Percentiles rank a stretch among this genome's conserved stretches.
These are phyloP conservation scores for Candida tropicalis DNA, from an alignment of 1,139 yeast species.

Conservation along the genomic window DNA sequence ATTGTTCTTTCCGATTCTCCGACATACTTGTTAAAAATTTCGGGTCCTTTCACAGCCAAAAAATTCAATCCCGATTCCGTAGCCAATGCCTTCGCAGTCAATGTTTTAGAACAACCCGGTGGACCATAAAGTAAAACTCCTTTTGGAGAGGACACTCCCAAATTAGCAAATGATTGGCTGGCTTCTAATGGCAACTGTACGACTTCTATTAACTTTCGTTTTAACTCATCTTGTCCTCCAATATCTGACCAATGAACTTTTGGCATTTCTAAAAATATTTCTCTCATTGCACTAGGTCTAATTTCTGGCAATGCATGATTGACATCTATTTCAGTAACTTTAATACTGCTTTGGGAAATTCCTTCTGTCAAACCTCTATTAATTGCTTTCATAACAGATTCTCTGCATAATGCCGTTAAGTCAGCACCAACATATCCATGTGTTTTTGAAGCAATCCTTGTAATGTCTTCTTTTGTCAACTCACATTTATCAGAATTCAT, in stretches of 20 bases:
- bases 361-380: constrained; percentile 49
- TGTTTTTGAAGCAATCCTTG: constrained; percentile 64
- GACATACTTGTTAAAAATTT: constrained; percentile 88
- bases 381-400: constrained; percentile 84
- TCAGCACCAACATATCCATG: constrained; percentile 78
- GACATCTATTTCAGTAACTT: constrained; percentile 53
- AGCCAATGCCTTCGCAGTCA: constrained; percentile 93
- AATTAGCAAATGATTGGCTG: constrained; percentile 66
- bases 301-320: constrained; percentile 72
- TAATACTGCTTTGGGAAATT: constrained; percentile 27
- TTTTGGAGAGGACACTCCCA: constrained; percentile 90
- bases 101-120: constrained; percentile 94
- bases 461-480: constrained; percentile 55
- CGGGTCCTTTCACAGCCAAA: constrained; percentile 94
- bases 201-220: constrained; percentile 80
- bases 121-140: constrained; percentile 93
- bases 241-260: constrained; percentile 92
- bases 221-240: constrained; percentile 89
- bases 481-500: constrained; percentile 62
- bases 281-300: constrained; percentile 96
- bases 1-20: constrained; percentile 93
- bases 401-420: constrained; percentile 81
- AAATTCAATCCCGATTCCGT: constrained; percentile 93
- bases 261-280: constrained; percentile 90
- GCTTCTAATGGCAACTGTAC: constrained; percentile 91